Conservation (phyloP, 768 basidiomycete genomes). For the Termitomyces sp. region DNA sequence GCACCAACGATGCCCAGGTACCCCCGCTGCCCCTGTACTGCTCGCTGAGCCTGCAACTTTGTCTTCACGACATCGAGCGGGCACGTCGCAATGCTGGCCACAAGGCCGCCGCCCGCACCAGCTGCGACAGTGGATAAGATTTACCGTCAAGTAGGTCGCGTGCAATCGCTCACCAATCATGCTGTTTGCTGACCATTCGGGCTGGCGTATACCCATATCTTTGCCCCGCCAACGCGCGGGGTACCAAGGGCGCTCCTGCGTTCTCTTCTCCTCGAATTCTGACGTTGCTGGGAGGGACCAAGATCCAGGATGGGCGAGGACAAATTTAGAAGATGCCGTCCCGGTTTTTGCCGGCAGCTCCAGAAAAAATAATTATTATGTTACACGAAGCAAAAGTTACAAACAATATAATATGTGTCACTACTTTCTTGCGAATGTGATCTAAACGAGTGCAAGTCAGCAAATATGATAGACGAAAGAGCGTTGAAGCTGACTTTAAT, state of each 20-base stretch:
- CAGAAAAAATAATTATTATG: neutral
- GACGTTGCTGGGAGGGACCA: constrained; percentile 5
- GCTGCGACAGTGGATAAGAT: constrained; percentile 38
- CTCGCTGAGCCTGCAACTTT: constrained; percentile 90
- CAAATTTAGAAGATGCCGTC: constrained; percentile 8
- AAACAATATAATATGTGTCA: neutral
- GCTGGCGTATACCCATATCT: constrained; percentile 58
- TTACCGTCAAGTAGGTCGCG: constrained; percentile 7
- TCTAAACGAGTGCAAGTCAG: constrained; percentile 30
- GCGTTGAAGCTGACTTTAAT: constrained; percentile 67
- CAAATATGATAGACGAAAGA: neutral
- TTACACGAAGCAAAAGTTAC: constrained; percentile 3
- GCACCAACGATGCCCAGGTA: constrained; percentile 77
- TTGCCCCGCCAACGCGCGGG: constrained; percentile 60
- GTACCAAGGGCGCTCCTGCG: constrained; percentile 18
- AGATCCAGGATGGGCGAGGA: neutral
- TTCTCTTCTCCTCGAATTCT: constrained; percentile 10
- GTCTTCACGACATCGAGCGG: constrained; percentile 98
- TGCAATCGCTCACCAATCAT: constrained; percentile 61
- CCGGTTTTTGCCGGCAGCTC: constrained; percentile 12
- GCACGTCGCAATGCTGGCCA: constrained; percentile 91
- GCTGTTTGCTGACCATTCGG: constrained; percentile 71
- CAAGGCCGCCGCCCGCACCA: constrained; percentile 92
- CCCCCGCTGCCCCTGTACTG: constrained; percentile 58
- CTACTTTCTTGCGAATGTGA: constrained; percentile 74